phyloP scores from a whole-genome alignment of 495 filamentous ascomycete species.

The Barbatosphaeria neglecta region DNA sequence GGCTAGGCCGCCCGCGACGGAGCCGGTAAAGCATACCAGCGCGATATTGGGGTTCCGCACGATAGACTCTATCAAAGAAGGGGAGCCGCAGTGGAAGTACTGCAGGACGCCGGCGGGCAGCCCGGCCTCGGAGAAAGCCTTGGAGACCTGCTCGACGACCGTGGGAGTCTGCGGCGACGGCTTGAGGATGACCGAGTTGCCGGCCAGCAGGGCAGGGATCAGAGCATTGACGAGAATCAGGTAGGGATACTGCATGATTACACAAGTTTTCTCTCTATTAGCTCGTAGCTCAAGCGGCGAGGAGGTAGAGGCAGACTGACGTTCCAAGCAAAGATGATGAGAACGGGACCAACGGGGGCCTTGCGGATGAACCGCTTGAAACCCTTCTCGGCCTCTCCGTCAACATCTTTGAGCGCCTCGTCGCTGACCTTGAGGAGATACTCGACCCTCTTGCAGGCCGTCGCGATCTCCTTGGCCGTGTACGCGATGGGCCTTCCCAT shows the following conservation, averaged over 20 bases:
- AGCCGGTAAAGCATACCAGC: slow-evolving; percentile 86
- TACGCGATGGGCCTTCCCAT: slow-evolving; percentile 91
- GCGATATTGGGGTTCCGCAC: slow-evolving; percentile 61
- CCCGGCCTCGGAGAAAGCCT: slow-evolving; percentile 66
- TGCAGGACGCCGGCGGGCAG: slow-evolving; percentile 72
- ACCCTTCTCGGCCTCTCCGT: slow-evolving; percentile 69
- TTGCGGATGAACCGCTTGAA: slow-evolving; percentile 86
- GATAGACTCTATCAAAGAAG: slow-evolving; percentile 55
- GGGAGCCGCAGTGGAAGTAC: slow-evolving; percentile 77
- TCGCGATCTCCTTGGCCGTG: slow-evolving; percentile 66
- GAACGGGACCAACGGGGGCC: slow-evolving; percentile 68
- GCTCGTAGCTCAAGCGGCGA: background rate
- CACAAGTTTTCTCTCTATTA: background rate
- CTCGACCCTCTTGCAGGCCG: slow-evolving; percentile 67
- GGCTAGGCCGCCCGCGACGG: slow-evolving; percentile 70
- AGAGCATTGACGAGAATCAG: slow-evolving; percentile 83
- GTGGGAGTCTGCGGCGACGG: slow-evolving; percentile 91
- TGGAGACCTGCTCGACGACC: slow-evolving; percentile 66
- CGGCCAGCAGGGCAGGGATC: slow-evolving; percentile 75
- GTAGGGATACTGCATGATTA: slow-evolving; percentile 64
- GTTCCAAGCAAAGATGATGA: slow-evolving; percentile 93
- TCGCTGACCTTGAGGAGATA: slow-evolving; percentile 71
- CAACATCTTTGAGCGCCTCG: slow-evolving; percentile 59
- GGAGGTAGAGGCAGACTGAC: slow-evolving; percentile 35
- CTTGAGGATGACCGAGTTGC: slow-evolving; percentile 83